Base-by-base conservation (phyloP, 1,284 basidiomycete species). In the Leccinum cinnamomeum region DNA sequence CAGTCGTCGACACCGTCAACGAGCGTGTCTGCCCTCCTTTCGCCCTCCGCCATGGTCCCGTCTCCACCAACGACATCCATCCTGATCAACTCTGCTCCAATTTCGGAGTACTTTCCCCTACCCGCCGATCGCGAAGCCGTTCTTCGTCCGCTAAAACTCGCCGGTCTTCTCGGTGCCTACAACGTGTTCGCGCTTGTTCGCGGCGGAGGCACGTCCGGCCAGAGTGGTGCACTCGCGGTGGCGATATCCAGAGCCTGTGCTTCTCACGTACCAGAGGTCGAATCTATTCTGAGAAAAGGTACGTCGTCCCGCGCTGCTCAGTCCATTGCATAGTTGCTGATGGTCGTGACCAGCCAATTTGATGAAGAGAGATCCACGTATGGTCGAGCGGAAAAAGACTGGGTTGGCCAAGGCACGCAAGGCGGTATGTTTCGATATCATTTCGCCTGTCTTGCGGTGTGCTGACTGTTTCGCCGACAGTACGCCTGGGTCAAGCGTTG, bases 331-430 rank as follows among this genome's bases (percentile, higher is more conserved):
- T 10, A 0, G 2, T 54, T 14, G 37, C 58, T 69, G 7, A 65
- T 39, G 53, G 48, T 51, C 48, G 57, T 68, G 64, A 60, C 66
- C 0, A 95, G 96, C 94, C 66, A 91, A 94, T 79, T 80, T 97
- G 44, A 78, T 95, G 64, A 88, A 88, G 76, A 89, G 97, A 72
- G 97, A 99, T 80, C 93, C 95, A 54, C 91, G 97, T 77, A 94
- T 96, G 90, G 95, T 98, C 35, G 97, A 99, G 81, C 86, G 97
- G 69, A 99, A 99, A 81, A 98, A 98, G 84, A 95, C 97, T 7
- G 92, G 92, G 64, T 77, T 88, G 68, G 87, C 90, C 65, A 98
- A 98, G 82, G 94, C 97, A 65, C 88, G 96, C 76, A 96, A 97
- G 80, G 84, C 83, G 77, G 93, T 94, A 77, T 59, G 91, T 89